Conservation (phyloP, 2,329 filamentous ascomycete species). For the Eurotiales sp. region DNA sequence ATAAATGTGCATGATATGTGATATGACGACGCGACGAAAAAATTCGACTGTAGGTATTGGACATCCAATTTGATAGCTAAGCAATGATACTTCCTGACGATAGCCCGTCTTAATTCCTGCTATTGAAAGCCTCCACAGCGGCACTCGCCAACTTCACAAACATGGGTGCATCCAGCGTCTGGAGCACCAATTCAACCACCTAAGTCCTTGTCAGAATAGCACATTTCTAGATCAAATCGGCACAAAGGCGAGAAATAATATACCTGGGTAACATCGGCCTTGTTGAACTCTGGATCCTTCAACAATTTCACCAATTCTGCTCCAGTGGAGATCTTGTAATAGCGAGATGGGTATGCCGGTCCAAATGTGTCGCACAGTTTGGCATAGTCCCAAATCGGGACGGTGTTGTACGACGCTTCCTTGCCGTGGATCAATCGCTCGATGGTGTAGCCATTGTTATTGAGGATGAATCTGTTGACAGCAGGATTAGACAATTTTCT, state of each 20-base stretch:
- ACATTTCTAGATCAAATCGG: neutral
- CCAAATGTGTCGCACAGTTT: constrained; percentile 4
- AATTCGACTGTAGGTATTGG: too few relatives aligned
- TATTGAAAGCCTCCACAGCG: constrained; percentile 6
- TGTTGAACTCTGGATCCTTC: constrained; percentile 1
- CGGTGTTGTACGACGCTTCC: constrained; percentile 8
- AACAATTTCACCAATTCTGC: constrained; percentile 9
- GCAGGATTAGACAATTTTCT: too few relatives aligned
- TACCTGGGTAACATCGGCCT: constrained; percentile 11
- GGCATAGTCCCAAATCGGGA: constrained; percentile 9
- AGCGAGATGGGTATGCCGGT: neutral
- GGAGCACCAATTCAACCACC: constrained; percentile 8
- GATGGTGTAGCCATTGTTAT: constrained; percentile 47
- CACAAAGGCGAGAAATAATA: neutral
- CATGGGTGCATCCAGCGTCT: constrained; percentile 2
- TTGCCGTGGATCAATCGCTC: constrained; percentile 47
- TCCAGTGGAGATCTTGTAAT: neutral
- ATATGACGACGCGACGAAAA: too few relatives aligned
- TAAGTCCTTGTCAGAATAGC: neutral
- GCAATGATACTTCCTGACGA: too few relatives aligned
- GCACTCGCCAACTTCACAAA: constrained; percentile 3
- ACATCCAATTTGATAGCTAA: too few relatives aligned
- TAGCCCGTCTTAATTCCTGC: neutral
- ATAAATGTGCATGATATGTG: too few relatives aligned
- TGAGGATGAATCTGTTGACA: constrained; percentile 38